Percentiles rank a stretch among this genome's conserved stretches.
These are phyloP conservation scores for Oldenlandia corymbosa DNA, from an alignment of 257 asterid species.

Conservation along the genomic window DNA sequence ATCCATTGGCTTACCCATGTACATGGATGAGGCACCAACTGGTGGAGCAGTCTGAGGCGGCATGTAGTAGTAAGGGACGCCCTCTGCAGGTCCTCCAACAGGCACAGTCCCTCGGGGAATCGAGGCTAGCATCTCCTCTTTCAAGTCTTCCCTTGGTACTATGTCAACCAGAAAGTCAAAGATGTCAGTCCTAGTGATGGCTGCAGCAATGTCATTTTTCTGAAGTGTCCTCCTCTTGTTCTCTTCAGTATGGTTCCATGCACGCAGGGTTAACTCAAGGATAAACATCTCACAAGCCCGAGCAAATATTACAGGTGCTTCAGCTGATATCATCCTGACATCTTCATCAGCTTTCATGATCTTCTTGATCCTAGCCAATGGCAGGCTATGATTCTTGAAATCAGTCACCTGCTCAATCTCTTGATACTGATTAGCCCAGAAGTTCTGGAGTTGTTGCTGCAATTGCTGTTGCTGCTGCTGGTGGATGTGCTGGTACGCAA, in stretches of 20 bases:
- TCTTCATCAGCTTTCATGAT: constrained; percentile 97
- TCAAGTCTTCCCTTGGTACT: constrained; percentile 92
- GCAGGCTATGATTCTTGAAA: constrained; percentile 93
- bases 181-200: constrained; percentile 90
- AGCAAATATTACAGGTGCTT: constrained; percentile 90
- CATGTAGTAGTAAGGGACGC: constrained; percentile 87
- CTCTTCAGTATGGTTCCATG: constrained; percentile 97
- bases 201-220: constrained; percentile 95
- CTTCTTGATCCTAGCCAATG: constrained; percentile 91
- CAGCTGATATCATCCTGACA: constrained; percentile 94
- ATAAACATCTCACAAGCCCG: constrained; percentile 98
- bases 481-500: constrained; percentile 93
- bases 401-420: constrained; percentile 76
- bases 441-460: constrained; percentile 78
- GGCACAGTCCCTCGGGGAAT: constrained; percentile 82
- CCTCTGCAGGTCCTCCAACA: constrained; percentile 74
- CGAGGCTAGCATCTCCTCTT: constrained; percentile 90
- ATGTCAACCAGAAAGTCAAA: constrained; percentile 95
- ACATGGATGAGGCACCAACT: constrained; percentile 69
- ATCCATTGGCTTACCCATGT: constrained; percentile 80
- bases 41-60: constrained; percentile 55
- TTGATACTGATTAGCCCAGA: constrained; percentile 74
- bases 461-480: constrained; percentile 90
- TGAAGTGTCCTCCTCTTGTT: constrained; percentile 95
- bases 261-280: constrained; percentile 85